Percentiles rank a stretch among this genome's conserved stretches.
Evolutionary conservation across 169 alveolate species (phyloP).

Genomic region (Plasmodium cynomolgi): DNA sequence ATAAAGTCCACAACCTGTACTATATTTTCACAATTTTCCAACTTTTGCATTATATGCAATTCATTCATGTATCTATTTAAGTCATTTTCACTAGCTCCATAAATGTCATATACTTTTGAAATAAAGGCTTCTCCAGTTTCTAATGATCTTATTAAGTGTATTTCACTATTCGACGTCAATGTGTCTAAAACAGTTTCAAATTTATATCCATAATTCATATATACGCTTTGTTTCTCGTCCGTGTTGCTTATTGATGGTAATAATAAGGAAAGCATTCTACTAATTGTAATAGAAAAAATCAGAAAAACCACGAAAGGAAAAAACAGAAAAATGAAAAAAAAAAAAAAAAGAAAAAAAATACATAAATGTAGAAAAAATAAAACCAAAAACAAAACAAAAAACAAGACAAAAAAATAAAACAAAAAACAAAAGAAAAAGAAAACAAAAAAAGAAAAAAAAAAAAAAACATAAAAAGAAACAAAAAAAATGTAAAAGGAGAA

Average conservation of each 20-base stretch:
- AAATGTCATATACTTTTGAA: constrained; percentile 64
- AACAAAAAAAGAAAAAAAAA: background rate
- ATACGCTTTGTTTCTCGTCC: constrained; percentile 27
- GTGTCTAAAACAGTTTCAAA: constrained; percentile 62
- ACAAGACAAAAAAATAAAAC: constrained; percentile 3
- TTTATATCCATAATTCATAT: constrained; percentile 48
- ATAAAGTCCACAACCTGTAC: constrained; percentile 51
- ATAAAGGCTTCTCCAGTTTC: constrained; percentile 43
- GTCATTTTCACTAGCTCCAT: constrained; percentile 55
- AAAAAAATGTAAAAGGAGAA: constrained; percentile 5
- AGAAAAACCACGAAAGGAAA: background rate
- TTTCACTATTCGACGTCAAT: constrained; percentile 62
- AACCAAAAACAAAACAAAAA: constrained; percentile 10
- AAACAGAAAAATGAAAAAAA: constrained; percentile 4
- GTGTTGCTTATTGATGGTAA: constrained; percentile 35
- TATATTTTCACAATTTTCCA: constrained; percentile 63
- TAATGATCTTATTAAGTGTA: constrained; percentile 41
- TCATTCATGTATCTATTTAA: constrained; percentile 62
- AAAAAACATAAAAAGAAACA: constrained; percentile 1
- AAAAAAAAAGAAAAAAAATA: constrained; percentile 6
- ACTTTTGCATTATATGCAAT: constrained; percentile 40
- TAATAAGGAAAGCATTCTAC: constrained; percentile 45
- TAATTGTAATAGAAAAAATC: background rate
- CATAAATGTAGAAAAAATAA: background rate
- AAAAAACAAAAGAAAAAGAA: constrained; percentile 5